Conservation (phyloP, 2,329 filamentous ascomycete species). For the Botryotinia calthae region DNA sequence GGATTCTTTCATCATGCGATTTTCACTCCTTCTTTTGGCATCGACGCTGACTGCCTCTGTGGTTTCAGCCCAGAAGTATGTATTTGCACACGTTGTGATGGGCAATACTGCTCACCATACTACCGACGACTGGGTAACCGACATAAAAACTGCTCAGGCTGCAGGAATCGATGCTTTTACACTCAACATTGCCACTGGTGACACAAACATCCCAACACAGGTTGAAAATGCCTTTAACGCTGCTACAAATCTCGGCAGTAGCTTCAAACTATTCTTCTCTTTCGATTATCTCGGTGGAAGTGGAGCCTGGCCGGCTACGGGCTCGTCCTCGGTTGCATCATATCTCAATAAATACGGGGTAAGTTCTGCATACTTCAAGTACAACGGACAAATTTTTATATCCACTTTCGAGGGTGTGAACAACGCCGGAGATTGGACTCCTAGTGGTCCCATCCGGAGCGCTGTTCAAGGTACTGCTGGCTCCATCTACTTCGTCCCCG, state of each 20-base stretch:
- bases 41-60: conserved; percentile 19
- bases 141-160: conserved; percentile 39
- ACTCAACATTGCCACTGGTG: conserved; percentile 38
- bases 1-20: conserved; percentile 13
- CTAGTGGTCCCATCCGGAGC: conserved; percentile 40
- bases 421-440: conserved; percentile 45
- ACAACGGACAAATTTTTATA: conserved; percentile 45
- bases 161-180: conserved; percentile 43
- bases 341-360: conserved; percentile 38
- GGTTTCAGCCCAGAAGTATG: conserved; percentile 29
- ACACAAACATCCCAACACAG: conserved; percentile 39
- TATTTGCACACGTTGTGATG: conserved; percentile 38
- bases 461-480: conserved; percentile 28
- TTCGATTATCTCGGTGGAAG: conserved; percentile 40
- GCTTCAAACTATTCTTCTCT: conserved; percentile 38
- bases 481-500: conserved; percentile 46
- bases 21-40: conserved; percentile 20
- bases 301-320: conserved; percentile 32
- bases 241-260: conserved; percentile 31
- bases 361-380: conserved; percentile 41
- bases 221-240: conserved; percentile 39
- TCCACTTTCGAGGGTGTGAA: conserved; percentile 51
- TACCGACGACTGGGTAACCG: conserved; percentile 35
- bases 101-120: conserved; percentile 39
- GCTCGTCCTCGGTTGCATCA: conserved; percentile 30